Evolutionary conservation across 768 basidiomycete species (phyloP).

Genomic region (Daedaleopsis nitida): DNA sequence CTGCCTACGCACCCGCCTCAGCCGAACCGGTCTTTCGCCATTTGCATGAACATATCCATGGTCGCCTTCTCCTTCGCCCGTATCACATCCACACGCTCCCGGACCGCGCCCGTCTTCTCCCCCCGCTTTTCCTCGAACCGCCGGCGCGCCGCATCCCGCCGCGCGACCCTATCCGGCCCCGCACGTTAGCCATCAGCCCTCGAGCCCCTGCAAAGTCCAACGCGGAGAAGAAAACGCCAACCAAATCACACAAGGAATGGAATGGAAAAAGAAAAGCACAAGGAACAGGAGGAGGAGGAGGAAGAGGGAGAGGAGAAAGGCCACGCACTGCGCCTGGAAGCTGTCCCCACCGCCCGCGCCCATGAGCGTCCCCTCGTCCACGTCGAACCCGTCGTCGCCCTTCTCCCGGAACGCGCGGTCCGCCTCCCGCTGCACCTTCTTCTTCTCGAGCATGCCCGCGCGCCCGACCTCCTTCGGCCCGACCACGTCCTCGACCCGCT

Average conservation of each 20-base stretch:
- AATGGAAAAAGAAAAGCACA: no score
- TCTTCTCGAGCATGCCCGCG: conserved; percentile 88
- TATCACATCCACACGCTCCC: conserved; percentile 64
- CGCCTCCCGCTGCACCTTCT: conserved; percentile 67
- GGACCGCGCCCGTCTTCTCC: conserved; percentile 50
- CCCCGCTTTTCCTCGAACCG: conserved; percentile 63
- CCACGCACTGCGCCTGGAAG: conserved; percentile 69
- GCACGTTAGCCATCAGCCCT: not conserved
- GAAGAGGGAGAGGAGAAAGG: not conserved
- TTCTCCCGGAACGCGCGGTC: conserved; percentile 72
- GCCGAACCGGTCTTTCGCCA: conserved; percentile 89
- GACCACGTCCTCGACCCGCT: conserved; percentile 73
- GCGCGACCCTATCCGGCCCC: conserved; percentile 56
- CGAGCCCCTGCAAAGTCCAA: no score
- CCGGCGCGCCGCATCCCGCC: conserved; percentile 69
- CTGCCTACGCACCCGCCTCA: conserved; percentile 33
- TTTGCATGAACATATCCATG: conserved; percentile 94
- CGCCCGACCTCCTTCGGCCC: conserved; percentile 81
- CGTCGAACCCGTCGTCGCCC: conserved; percentile 75
- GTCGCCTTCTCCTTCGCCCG: conserved; percentile 87
- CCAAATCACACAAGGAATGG: no score
- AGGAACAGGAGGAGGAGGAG: no score
- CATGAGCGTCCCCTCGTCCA: conserved; percentile 77
- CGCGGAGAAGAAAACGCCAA: no score
- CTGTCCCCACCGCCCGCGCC: conserved; percentile 88